Base-by-base conservation (phyloP, 2,329 filamentous ascomycete species). In the Colletotrichum spinosum region DNA sequence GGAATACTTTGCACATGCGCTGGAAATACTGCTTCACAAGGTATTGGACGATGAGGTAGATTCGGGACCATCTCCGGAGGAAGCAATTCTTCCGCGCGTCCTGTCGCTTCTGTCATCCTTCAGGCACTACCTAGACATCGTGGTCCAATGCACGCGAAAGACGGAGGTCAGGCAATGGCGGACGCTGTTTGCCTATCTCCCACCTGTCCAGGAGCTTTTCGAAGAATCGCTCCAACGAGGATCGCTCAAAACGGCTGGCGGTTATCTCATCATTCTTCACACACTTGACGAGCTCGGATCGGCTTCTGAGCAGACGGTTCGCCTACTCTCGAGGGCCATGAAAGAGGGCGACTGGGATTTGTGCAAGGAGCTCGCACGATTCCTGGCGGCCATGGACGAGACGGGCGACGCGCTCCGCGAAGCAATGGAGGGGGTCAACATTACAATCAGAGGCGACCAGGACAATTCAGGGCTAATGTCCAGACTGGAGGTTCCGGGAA, bases 41-140 rank as follows among this genome's bases (percentile, higher is more conserved):
- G 94, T 98, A 5, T 84, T 99, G 2, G 96, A 99, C 72, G 93
- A 97, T 69, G 96, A 97, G 76, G 95, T 97, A 2, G 96, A 98
- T 66, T 83, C 86, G 1, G 83, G 84, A 5, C 88, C 88, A 2
- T 79, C 83, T 12, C 88, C 88, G 1, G 88, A 90, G 68, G 83
- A 88, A 75, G 82, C 90, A 71, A 79, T 92, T 69, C 74, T 94
- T 72, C 85, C 88, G 72, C 78, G 89, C 4, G 88, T 90, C 2
- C 75, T 90, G 25, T 90, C 87, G 0, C 82, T 90, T 8, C 75
- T 90, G 62, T 92, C 91, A 0, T 92, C 90, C 1, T 92, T 93
- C 77, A 90, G 90, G 60, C 88, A 93, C 63, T 99, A 97, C 73
- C 88, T 98, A 13, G 95, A 98, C 72, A 96, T 98, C 63, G 90